Evolutionary conservation across 2,329 filamentous ascomycete genomes (phyloP).

Genomic region (Kalaharituber pfeilii): DNA sequence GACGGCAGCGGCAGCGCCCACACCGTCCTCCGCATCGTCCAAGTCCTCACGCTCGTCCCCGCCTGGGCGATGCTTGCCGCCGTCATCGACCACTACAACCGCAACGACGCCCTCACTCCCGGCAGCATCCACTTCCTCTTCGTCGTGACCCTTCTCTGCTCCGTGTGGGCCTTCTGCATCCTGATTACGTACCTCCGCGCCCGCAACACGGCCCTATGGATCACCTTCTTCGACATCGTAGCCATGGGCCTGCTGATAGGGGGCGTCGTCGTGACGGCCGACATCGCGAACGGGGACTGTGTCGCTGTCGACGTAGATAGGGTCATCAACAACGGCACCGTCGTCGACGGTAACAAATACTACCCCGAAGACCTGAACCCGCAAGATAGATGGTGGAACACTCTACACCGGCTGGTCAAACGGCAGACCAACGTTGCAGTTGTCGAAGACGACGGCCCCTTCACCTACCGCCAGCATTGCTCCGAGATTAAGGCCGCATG

Average conservation of each 20-base stretch:
- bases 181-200: conserved; percentile 5
- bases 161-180: conserved; percentile 7
- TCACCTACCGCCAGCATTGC: conserved; percentile 1
- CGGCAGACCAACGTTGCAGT: too few relatives aligned
- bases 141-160: conserved; percentile 4
- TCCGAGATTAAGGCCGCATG: conserved; percentile 6
- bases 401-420: too few relatives aligned
- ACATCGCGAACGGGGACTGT: conserved; percentile 8
- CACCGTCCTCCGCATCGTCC: conserved; percentile 4
- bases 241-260: conserved; percentile 4
- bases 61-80: conserved; percentile 4
- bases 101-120: background rate
- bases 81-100: conserved; percentile 1
- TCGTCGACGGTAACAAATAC: background rate
- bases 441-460: background rate
- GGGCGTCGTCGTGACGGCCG: background rate
- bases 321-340: background rate
- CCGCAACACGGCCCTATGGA: conserved; percentile 7
- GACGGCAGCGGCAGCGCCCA: background rate
- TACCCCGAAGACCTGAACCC: background rate
- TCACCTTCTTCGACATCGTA: conserved; percentile 6
- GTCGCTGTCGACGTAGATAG: background rate
- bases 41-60: conserved; percentile 7
- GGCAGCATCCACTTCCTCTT: conserved; percentile 5
- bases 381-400: background rate